A percentile compares a stretch with the other conserved stretches of the same genome.
These are phyloP conservation scores for Lignosus rhinocerotis DNA, from an alignment of 1,284 basidiomycete genomes.

Conservation along the genomic window DNA sequence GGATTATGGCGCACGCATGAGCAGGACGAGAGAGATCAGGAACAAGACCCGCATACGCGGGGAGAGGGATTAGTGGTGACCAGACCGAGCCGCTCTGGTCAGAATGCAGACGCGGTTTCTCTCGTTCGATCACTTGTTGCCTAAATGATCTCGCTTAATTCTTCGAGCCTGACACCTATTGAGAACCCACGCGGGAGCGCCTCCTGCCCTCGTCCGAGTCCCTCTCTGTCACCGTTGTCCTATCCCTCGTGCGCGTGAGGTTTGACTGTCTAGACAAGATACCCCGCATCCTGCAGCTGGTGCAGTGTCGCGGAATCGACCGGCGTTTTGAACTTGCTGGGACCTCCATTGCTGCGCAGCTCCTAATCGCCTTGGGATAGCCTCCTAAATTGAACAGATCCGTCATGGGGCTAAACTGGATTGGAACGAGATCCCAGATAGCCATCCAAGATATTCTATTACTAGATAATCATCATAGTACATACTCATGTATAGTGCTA, in stretches of 20 bases:
- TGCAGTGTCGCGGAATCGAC: background rate
- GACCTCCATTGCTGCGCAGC: background rate
- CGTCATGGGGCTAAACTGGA: background rate
- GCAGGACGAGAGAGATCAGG: constrained; percentile 2
- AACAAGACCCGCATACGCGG: background rate
- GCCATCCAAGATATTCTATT: background rate
- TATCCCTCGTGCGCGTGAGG: background rate
- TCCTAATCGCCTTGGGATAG: background rate
- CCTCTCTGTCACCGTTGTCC: background rate
- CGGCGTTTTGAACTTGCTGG: background rate
- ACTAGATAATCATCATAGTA: background rate
- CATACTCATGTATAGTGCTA: background rate
- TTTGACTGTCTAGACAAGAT: background rate
- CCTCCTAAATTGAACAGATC: constrained; percentile 18
- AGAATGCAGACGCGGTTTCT: background rate
- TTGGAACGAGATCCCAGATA: constrained; percentile 2
- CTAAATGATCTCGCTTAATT: constrained; percentile 16
- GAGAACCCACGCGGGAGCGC: constrained; percentile 4
- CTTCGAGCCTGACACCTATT: constrained; percentile 4
- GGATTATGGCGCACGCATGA: constrained; percentile 12
- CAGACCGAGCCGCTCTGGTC: constrained; percentile 7
- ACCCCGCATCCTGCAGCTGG: background rate
- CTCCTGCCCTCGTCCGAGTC: background rate
- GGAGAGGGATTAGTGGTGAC: background rate
- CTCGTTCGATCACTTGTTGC: constrained; percentile 18